phyloP scores from a whole-genome alignment of 2,329 filamentous ascomycete species.

The Gnomoniopsis smithogilvyi region DNA sequence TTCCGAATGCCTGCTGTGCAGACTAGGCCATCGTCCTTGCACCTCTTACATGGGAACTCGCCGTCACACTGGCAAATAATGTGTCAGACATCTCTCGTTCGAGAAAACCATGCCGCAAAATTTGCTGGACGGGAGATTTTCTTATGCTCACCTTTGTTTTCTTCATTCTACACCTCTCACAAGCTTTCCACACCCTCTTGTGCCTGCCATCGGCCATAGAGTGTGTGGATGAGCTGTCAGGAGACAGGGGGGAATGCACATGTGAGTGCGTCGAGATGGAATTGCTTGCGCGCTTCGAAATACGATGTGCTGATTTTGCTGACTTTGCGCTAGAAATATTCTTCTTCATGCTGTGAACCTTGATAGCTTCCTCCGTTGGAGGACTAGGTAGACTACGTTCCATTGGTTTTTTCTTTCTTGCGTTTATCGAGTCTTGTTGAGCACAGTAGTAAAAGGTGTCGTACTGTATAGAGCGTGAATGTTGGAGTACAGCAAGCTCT shows the following conservation, averaged over 20 bases:
- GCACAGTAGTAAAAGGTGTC: not conserved
- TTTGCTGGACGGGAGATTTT: no score
- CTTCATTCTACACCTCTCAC: slow-evolving; percentile 65
- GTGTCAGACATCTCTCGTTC: slow-evolving; percentile 13
- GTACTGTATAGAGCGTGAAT: not conserved
- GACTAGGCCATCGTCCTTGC: slow-evolving; percentile 62
- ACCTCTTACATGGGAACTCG: slow-evolving; percentile 64
- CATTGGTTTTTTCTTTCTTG: slow-evolving; percentile 41
- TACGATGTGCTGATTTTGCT: slow-evolving; percentile 48
- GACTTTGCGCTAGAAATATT: slow-evolving; percentile 41
- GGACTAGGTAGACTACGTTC: slow-evolving; percentile 50
- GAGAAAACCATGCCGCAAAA: no score
- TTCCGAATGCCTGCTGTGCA: slow-evolving; percentile 62
- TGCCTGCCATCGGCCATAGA: slow-evolving; percentile 51
- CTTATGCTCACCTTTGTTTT: slow-evolving; percentile 57
- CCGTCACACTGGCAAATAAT: slow-evolving; percentile 52
- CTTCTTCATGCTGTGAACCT: slow-evolving; percentile 34
- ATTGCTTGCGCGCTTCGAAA: slow-evolving; percentile 47
- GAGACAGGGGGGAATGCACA: slow-evolving; percentile 32
- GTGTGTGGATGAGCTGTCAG: slow-evolving; percentile 35
- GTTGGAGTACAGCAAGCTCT: not conserved
- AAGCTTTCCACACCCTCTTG: slow-evolving; percentile 66
- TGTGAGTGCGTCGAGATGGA: slow-evolving; percentile 33
- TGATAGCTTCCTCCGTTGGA: slow-evolving; percentile 44
- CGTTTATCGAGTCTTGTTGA: not conserved